These are phyloP conservation scores for Babesia sp. DNA, from an alignment of 169 alveolate species.

Conservation along the genomic window DNA sequence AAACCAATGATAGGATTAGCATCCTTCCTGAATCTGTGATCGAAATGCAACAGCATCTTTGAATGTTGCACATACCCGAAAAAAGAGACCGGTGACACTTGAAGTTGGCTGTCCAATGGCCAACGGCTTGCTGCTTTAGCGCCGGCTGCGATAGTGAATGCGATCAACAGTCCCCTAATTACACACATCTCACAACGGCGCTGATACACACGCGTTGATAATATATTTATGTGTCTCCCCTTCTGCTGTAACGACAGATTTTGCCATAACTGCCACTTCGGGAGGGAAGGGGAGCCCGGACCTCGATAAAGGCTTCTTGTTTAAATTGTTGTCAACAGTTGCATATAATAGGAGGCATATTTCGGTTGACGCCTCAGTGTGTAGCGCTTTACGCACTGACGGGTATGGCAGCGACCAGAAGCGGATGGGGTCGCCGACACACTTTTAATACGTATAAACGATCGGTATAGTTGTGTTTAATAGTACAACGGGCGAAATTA, in stretches of 20 bases:
- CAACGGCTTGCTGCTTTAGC: not conserved
- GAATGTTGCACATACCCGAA: conserved; percentile 30
- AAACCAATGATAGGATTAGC: conserved; percentile 29
- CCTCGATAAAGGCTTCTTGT: too few species aligned
- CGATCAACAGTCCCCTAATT: not conserved
- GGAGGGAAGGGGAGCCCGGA: too few species aligned
- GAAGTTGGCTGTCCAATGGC: not conserved
- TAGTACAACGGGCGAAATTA: not conserved
- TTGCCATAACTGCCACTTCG: too few species aligned
- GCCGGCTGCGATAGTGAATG: not conserved
- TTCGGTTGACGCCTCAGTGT: conserved; percentile 3
- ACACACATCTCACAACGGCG: not conserved
- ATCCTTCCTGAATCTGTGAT: conserved; percentile 3
- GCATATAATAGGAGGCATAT: not conserved
- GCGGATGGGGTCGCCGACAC: conserved; percentile 18
- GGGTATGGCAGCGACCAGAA: not conserved
- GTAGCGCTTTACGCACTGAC: conserved; percentile 6
- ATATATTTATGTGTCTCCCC: not conserved
- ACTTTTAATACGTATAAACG: not conserved
- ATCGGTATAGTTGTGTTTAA: not conserved
- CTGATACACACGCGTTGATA: not conserved
- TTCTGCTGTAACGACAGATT: not conserved
- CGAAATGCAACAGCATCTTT: too few species aligned
- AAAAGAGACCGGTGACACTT: conserved; percentile 31
- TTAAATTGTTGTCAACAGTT: too few species aligned